Conservation (phyloP, 495 filamentous ascomycete species). For the Gamarada debralockiae region DNA sequence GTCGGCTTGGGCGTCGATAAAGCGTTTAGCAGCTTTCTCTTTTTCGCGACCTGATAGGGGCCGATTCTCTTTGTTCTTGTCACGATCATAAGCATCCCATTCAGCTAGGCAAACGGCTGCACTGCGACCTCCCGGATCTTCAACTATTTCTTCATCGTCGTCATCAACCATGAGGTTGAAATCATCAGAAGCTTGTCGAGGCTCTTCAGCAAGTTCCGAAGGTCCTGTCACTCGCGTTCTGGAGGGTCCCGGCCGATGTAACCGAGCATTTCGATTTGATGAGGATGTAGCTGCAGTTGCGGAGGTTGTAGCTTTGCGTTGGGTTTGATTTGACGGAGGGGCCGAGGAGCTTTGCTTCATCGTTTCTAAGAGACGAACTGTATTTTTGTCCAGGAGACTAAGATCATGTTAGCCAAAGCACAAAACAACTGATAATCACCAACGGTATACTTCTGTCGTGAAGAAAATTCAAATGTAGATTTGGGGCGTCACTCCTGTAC, state of each 20-base stretch:
- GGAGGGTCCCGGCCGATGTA: not conserved
- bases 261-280: not conserved
- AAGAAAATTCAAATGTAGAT: too few relatives aligned
- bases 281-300: not conserved
- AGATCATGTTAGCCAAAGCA: not conserved
- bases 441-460: too few relatives aligned
- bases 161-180: not conserved
- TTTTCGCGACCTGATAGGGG: not conserved
- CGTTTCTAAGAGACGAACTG: not conserved
- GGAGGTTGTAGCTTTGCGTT: not conserved
- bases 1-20: slow-evolving; percentile 36
- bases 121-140: not conserved
- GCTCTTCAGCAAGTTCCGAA: not conserved
- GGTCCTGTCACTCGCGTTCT: not conserved
- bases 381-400: not conserved
- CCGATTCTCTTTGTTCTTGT: slow-evolving; percentile 27
- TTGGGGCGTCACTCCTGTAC: not conserved
- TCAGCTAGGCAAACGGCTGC: slow-evolving; percentile 1
- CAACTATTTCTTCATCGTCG: slow-evolving; percentile 5
- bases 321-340: not conserved
- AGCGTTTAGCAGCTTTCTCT: slow-evolving; percentile 7
- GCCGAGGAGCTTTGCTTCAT: not conserved
- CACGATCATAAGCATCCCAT: slow-evolving; percentile 5
- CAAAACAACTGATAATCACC: not conserved
- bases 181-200: not conserved